Evolutionary conservation across 441 rosid genomes (phyloP).

Genomic region (Sinapis alba): DNA sequence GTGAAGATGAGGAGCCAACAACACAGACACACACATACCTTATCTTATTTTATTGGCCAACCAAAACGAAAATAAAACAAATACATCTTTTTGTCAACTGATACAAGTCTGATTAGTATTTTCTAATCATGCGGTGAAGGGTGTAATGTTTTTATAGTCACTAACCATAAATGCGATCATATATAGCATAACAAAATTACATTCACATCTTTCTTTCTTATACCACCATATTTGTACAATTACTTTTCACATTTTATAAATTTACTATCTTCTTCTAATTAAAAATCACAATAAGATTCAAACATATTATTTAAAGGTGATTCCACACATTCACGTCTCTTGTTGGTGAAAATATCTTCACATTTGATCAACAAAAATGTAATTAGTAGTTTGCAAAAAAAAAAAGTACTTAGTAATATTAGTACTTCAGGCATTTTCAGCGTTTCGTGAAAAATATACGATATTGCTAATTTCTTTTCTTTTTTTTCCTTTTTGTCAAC

Average conservation of each 20-base stretch:
- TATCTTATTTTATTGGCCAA: slow-evolving; percentile 30
- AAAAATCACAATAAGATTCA: neutral
- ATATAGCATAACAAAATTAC: neutral
- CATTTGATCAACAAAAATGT: neutral
- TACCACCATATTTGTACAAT: neutral
- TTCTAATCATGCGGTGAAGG: neutral
- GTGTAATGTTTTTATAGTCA: too few species aligned
- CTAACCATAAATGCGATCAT: neutral
- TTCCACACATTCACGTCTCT: neutral
- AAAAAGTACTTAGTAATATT: neutral
- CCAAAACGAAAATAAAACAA: slow-evolving; percentile 13
- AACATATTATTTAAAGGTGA: neutral
- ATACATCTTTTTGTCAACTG: neutral
- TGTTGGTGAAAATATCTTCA: neutral
- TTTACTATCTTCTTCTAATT: neutral
- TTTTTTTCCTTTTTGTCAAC: neutral
- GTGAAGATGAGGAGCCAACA: slow-evolving; percentile 19
- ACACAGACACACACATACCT: slow-evolving; percentile 25
- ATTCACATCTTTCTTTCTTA: neutral
- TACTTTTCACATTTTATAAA: neutral
- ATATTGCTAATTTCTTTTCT: too few species aligned
- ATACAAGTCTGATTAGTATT: neutral
- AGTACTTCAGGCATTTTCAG: neutral
- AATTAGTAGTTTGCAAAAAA: too few species aligned
- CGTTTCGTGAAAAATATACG: neutral